Conservation (phyloP, 2,329 filamentous ascomycete genomes). For the Fusarium marasasianum region DNA sequence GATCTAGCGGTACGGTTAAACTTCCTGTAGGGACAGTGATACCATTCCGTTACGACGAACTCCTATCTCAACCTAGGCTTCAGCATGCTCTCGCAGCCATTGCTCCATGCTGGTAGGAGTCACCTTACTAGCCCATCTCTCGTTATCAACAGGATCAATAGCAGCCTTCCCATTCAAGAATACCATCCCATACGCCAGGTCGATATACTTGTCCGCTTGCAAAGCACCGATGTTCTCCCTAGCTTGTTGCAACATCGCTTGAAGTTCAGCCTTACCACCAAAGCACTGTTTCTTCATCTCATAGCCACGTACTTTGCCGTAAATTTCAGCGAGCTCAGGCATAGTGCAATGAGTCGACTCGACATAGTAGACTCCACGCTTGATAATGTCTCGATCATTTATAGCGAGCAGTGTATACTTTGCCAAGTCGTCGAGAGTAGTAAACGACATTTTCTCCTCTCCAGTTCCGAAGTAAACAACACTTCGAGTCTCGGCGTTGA, state of each 20-base stretch:
- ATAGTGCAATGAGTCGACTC: not conserved
- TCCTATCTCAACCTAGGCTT: not conserved
- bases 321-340: not conserved
- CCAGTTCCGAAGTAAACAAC: not conserved
- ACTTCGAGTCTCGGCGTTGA: not conserved
- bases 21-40: not conserved
- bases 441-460: not conserved
- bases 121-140: not conserved
- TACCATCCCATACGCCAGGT: not conserved
- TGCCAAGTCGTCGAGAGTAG: not conserved
- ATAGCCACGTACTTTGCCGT: not conserved
- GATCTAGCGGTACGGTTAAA: too few relatives aligned
- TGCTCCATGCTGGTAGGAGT: not conserved
- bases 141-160: not conserved
- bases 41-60: rapidly evolving
- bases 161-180: not conserved
- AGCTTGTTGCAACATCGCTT: not conserved
- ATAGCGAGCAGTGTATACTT: not conserved
- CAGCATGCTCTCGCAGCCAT: not conserved
- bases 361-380: not conserved
- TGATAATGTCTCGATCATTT: not conserved
- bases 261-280: not conserved
- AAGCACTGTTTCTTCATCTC: not conserved
- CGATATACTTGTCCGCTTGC: not conserved
- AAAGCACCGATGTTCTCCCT: not conserved